A percentile compares a stretch with the other conserved stretches of the same genome.
Evolutionary conservation across 306 rosid species (phyloP).

Genomic region (Echinosophora koreensis): DNA sequence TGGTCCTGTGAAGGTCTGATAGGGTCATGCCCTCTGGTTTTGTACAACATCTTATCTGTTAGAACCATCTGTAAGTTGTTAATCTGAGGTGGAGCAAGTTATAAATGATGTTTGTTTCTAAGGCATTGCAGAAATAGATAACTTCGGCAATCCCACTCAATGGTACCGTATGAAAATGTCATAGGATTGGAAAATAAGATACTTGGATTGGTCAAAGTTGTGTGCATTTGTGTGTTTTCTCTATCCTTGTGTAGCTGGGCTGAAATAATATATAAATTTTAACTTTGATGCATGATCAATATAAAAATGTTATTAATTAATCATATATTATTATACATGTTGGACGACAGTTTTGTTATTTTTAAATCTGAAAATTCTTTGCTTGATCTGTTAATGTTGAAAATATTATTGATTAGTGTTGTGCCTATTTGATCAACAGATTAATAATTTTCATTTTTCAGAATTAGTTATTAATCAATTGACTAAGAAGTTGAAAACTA

Average conservation of each 20-base stretch:
- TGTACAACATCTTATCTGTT: slow-evolving; percentile 33
- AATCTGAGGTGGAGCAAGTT: slow-evolving; percentile 18
- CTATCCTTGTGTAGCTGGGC: neutral
- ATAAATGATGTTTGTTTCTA: neutral
- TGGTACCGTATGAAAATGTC: slow-evolving; percentile 20
- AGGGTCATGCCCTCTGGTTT: slow-evolving; percentile 31
- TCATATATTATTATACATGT: no score
- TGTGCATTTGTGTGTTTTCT: neutral
- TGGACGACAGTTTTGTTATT: no score
- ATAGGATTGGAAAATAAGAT: slow-evolving; percentile 1
- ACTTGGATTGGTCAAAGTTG: neutral
- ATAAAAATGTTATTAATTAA: no score
- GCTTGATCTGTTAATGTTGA: no score
- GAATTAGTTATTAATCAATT: no score
- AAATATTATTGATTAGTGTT: no score
- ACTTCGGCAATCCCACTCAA: neutral
- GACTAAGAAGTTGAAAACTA: no score
- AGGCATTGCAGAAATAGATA: slow-evolving; percentile 32
- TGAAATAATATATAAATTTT: no score
- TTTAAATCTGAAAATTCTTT: no score
- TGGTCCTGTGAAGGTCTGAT: slow-evolving; percentile 55
- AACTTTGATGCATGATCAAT: no score
- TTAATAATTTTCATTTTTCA: no score
- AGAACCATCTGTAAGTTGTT: slow-evolving; percentile 24
- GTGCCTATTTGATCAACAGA: no score